Base-by-base conservation (phyloP, 1,284 basidiomycete species). In the Trametes versicolor region DNA sequence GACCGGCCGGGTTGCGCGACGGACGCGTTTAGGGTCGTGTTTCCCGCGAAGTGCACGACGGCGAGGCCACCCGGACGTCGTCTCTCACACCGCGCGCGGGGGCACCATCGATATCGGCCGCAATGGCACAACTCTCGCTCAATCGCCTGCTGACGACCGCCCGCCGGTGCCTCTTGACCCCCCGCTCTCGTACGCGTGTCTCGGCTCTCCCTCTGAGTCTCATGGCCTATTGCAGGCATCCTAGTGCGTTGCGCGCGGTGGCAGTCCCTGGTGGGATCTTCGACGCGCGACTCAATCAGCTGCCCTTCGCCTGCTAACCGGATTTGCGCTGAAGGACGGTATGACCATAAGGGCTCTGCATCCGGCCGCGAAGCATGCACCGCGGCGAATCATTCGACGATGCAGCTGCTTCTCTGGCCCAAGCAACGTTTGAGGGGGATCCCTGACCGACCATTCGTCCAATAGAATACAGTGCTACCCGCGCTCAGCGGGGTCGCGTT, bases 71-170 rank as follows among this genome's bases (percentile, higher is more conserved):
- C 37, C 12, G 37, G 15, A 17, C 12, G 17, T 21, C 39, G 27
- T 49, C 48, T 43, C 37, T 34, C 58, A 36, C 58, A 52, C 57
- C 58, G 45, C 43, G 32, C 49, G 27, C 58, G 32, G 36, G 15
- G 17, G 41, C 19, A 41, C 54, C 61, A 62, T 62, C 61, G 61
- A 62, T 57, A 62, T 45, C 61, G 54, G 61, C 21, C 48, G 15
- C 48, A 27, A 15, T 57, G 48, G 48, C 48, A 7, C 48, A 55
- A 62, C 54, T 4, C 36, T 56, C 45, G 47, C 47, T 32, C 48
- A 55, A 36, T 57, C 54, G 29, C 58, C 47, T 34, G 51, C 52
- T 19, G 32, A 8, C 21, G 39, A 34, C 10, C 53, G 27, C 27
- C 54, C 37, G 53, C 19, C 50, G 10, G 15, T 21, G 25, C 45